Evolutionary conservation across 441 rosid genomes (phyloP).

Genomic region (Pelargonium citronellum): DNA sequence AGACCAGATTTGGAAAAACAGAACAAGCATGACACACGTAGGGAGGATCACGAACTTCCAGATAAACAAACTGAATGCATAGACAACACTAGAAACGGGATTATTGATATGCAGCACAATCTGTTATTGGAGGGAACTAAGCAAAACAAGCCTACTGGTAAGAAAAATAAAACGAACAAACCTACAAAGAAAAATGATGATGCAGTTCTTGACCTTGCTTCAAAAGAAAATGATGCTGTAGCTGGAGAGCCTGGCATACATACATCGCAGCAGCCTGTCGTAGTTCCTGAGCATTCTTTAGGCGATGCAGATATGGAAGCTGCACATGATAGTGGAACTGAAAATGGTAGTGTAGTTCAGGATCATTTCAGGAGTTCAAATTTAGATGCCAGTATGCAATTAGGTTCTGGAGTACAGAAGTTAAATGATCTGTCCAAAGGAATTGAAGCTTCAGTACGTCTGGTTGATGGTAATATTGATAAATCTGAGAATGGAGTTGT

Average conservation of each 20-base stretch:
- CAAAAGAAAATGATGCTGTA: slow-evolving; percentile 18
- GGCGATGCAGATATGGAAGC: slow-evolving; percentile 11
- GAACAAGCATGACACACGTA: background rate
- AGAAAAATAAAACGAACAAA: slow-evolving; percentile 21
- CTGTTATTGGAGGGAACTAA: slow-evolving; percentile 12
- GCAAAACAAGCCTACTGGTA: slow-evolving; percentile 4
- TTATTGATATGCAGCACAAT: slow-evolving; percentile 15
- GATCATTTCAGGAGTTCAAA: slow-evolving; percentile 9
- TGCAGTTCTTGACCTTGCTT: slow-evolving; percentile 13
- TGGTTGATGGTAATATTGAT: slow-evolving; percentile 15
- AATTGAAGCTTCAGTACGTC: slow-evolving; percentile 19
- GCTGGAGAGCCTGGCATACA: slow-evolving; percentile 14
- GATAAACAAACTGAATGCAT: background rate
- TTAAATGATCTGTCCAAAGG: slow-evolving; percentile 8
- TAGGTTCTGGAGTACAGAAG: slow-evolving; percentile 10
- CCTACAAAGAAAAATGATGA: slow-evolving; percentile 16
- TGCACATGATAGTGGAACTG: slow-evolving; percentile 12
- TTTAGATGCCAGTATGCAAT: slow-evolving; percentile 16
- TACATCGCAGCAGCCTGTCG: slow-evolving; percentile 8
- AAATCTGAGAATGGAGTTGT: slow-evolving; percentile 11
- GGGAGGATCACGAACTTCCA: slow-evolving; percentile 12
- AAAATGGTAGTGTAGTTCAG: slow-evolving; percentile 12
- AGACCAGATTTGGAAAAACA: slow-evolving; percentile 1
- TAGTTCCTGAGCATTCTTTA: background rate
- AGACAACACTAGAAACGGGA: slow-evolving; percentile 8